Evolutionary conservation across 1,284 basidiomycete genomes (phyloP), one percentile per base, ranked within the genome.

Genomic region (Xerocomus nothofagi): DNA sequence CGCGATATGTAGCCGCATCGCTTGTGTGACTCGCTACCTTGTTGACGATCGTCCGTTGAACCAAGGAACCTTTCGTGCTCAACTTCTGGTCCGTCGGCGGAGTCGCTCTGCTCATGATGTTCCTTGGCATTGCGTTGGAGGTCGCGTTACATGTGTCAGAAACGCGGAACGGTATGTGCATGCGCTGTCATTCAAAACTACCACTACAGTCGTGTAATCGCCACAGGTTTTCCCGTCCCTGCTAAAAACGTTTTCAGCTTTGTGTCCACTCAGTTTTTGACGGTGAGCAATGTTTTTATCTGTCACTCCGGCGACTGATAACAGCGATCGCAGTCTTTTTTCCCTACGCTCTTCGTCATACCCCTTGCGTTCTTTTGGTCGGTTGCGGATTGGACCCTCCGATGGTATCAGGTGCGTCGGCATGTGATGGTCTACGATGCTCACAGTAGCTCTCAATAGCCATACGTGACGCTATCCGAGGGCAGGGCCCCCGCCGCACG

Each of bases 401-500:
- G 73, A 56, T 74, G 67, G 70, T 76, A 74, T 59, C 80, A 78
- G 65, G 81, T 75, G 58, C 32, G 71, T 60, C 44, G 34, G 11
- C 24, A 46, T 53, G 42, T 32, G 50, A 49, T 40, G 31, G 26
- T n/a, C n/a, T 41, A 20, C 30, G 59, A 40, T 48, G 76, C 21
- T 44, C 15, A 48, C 43, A 9, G 15, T 11, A 52, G 0, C 42
- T 37, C 36, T 44, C 23, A n/a, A 10, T 45, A 62, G 82, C 82
- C 83, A 6, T 86, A 82, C 53, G 66, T 86, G 6, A 65, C 74
- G 8, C 66, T 86, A 23, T 72, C 76, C 15, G 69, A 71, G 56
- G 82, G 81, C 3, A 69, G 70, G 51, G 76, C 77, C 1, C 61
- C 68, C 2, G 80, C 82, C 3, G 71, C 80, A 49, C 76, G 81